Evolutionary conservation across 1,284 basidiomycete genomes (phyloP).

Genomic region (Wallemia mellicola): DNA sequence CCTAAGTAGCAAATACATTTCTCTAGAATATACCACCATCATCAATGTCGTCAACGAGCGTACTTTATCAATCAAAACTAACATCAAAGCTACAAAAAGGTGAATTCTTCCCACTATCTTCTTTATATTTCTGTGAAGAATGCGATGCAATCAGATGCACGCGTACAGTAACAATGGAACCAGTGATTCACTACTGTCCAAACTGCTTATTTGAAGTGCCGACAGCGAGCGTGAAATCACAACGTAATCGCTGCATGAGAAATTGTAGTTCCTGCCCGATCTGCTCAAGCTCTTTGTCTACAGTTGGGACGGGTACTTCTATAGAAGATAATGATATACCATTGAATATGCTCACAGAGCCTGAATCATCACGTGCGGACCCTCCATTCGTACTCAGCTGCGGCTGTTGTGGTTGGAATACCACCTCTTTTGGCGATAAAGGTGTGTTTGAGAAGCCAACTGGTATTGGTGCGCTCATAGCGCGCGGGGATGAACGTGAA

Average conservation of each 20-base stretch:
- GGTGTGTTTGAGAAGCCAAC: conserved; percentile 69
- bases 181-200: conserved; percentile 88
- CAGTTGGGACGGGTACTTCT: conserved; percentile 62
- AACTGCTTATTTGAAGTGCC: conserved; percentile 98
- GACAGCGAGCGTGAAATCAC: conserved; percentile 71
- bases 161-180: conserved; percentile 65
- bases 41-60: neutral
- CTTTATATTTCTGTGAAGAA: conserved; percentile 91
- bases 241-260: conserved; percentile 62
- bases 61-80: neutral
- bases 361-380: conserved; percentile 24
- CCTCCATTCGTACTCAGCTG: conserved; percentile 76
- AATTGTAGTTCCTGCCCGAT: conserved; percentile 91
- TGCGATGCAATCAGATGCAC: conserved; percentile 84
- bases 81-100: neutral
- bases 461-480: conserved; percentile 29
- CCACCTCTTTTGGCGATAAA: conserved; percentile 57
- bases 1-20: neutral
- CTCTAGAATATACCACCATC: neutral
- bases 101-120: conserved; percentile 49
- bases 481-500: neutral
- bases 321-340: neutral
- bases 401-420: conserved; percentile 81
- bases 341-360: neutral
- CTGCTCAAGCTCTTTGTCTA: conserved; percentile 59